Conservation (phyloP, 208 protist species). For the Wallacemonas collosoma region DNA sequence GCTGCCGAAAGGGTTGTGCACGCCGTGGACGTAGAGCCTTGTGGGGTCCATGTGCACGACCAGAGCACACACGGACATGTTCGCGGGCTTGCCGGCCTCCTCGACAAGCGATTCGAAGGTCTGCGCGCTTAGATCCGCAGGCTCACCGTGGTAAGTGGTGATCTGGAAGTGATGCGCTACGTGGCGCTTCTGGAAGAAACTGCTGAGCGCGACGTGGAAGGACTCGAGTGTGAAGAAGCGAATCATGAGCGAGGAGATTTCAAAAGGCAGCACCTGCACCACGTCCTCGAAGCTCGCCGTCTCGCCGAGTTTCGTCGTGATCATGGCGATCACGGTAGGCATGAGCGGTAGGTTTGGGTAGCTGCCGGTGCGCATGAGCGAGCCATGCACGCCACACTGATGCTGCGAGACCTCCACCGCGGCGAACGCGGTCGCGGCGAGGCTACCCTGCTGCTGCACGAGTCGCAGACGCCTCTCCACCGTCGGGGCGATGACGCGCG, state of each 20-base stretch:
- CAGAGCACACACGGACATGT: slow-evolving; percentile 36
- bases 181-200: slow-evolving; percentile 52
- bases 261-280: slow-evolving; percentile 70
- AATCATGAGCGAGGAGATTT: slow-evolving; percentile 74
- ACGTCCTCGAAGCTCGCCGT: slow-evolving; percentile 80
- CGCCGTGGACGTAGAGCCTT: slow-evolving; percentile 67
- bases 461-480: slow-evolving; percentile 70
- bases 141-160: slow-evolving; percentile 61
- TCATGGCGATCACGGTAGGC: slow-evolving; percentile 82
- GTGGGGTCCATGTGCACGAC: slow-evolving; percentile 64
- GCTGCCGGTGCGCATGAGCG: slow-evolving; percentile 43
- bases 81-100: slow-evolving; percentile 19
- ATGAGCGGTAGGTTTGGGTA: slow-evolving; percentile 74
- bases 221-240: slow-evolving; percentile 80
- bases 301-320: slow-evolving; percentile 58
- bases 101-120: slow-evolving; percentile 60
- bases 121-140: slow-evolving; percentile 35
- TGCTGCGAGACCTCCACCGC: background rate
- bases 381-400: background rate
- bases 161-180: slow-evolving; percentile 46
- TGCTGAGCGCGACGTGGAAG: slow-evolving; percentile 64
- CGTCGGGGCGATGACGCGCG: slow-evolving; percentile 48
- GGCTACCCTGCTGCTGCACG: slow-evolving; percentile 49
- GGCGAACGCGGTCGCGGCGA: slow-evolving; percentile 11
- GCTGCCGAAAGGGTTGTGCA: slow-evolving; percentile 67